These are phyloP conservation scores for Solanum pennellii DNA, from an alignment of 257 asterid genomes.

Conservation along the genomic window DNA sequence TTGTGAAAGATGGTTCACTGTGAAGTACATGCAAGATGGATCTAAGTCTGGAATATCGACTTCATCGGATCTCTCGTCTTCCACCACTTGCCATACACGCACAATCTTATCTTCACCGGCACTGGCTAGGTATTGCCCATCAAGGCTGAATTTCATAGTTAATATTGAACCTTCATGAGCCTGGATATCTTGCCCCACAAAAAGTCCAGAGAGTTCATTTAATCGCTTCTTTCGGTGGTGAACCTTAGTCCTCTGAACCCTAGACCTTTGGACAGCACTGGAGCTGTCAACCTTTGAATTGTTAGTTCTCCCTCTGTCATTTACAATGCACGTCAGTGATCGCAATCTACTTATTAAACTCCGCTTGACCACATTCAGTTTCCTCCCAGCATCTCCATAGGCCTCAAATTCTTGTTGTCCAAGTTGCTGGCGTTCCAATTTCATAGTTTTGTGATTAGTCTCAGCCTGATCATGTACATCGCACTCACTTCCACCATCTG, in stretches of 20 bases:
- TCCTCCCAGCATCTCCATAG: slow-evolving; percentile 7
- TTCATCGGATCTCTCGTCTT: slow-evolving; percentile 54
- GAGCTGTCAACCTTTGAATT: slow-evolving; percentile 2
- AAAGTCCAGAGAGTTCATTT: slow-evolving; percentile 80
- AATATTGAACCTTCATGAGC: slow-evolving; percentile 80
- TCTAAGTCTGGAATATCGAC: slow-evolving; percentile 51
- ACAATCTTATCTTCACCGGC: slow-evolving; percentile 81
- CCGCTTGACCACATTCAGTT: slow-evolving; percentile 29
- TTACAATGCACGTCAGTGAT: slow-evolving; percentile 36
- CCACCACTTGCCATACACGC: slow-evolving; percentile 74
- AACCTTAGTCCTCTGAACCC: slow-evolving; percentile 45
- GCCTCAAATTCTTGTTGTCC: slow-evolving; percentile 19
- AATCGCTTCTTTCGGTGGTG: slow-evolving; percentile 36
- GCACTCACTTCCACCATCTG: slow-evolving; percentile 12
- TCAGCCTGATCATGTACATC: slow-evolving; percentile 9
- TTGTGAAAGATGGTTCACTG: slow-evolving; percentile 60
- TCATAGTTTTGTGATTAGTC: neutral
- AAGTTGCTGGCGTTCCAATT: slow-evolving; percentile 5
- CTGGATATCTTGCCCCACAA: slow-evolving; percentile 60
- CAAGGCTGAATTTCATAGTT: slow-evolving; percentile 79
- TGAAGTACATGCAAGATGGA: slow-evolving; percentile 74
- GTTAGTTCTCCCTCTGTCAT: slow-evolving; percentile 15
- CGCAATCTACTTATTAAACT: slow-evolving; percentile 49
- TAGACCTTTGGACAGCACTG: slow-evolving; percentile 12
- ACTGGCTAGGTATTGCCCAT: slow-evolving; percentile 68